A percentile compares a stretch with the other conserved stretches of the same genome.
phyloP scores from a whole-genome alignment of 2,329 filamentous ascomycete species.

The Balansia obtecta region DNA sequence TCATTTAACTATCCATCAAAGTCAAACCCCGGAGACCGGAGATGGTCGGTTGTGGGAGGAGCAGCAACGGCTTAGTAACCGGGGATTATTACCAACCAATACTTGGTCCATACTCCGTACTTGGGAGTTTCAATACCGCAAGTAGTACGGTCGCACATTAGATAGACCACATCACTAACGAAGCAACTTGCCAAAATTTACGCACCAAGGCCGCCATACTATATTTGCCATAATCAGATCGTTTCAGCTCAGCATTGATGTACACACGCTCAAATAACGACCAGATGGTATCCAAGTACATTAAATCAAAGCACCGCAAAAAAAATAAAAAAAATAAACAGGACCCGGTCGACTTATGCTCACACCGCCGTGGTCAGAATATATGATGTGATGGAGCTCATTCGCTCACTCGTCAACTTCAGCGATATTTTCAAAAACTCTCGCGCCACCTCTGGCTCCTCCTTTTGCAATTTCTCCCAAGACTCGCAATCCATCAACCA shows the following conservation, averaged over 20 bases:
- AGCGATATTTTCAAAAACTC: slow-evolving; percentile 80
- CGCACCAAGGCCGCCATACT: too few species aligned
- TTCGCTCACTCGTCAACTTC: slow-evolving; percentile 88
- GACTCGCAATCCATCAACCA: slow-evolving; percentile 66
- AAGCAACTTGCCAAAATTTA: too few species aligned
- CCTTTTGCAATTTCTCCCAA: slow-evolving; percentile 61
- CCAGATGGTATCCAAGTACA: slow-evolving; percentile 3
- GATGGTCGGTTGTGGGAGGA: neutral
- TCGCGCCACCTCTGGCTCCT: slow-evolving; percentile 64
- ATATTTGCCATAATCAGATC: neutral
- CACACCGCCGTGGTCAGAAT: slow-evolving; percentile 38
- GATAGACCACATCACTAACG: too few species aligned
- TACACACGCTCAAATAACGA: neutral
- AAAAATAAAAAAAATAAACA: too few species aligned
- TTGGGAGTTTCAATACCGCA: neutral
- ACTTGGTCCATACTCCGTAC: neutral
- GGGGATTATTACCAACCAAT: too few species aligned
- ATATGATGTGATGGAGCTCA: slow-evolving; percentile 55
- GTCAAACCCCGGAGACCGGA: too few species aligned
- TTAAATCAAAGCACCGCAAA: neutral
- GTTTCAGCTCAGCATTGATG: neutral
- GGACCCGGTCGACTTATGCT: slow-evolving; percentile 2
- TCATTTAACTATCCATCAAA: too few species aligned
- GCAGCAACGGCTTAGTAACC: neutral
- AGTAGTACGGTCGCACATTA: neutral